Evolutionary conservation across 2,329 filamentous ascomycete species (phyloP), one percentile per base, ranked within the genome.

Genomic region (Neonectria ditissima): DNA sequence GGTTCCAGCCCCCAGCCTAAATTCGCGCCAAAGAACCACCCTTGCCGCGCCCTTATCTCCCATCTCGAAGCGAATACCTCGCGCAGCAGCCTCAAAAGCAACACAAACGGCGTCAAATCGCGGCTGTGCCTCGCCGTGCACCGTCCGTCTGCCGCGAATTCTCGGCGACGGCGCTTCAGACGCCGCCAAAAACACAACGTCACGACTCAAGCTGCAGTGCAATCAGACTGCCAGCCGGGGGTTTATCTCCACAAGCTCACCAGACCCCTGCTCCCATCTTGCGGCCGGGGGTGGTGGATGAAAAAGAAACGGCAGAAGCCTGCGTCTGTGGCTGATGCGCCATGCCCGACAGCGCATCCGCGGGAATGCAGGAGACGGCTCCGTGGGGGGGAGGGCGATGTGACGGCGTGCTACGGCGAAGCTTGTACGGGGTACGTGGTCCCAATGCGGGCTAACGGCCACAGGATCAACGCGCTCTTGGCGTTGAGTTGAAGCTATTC

Each of bases 401-500:
- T 11, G 26, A 45, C 10, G 16, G 16, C 5, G n/a, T 32, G 26
- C n/a, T n/a, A n/a, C n/a, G n/a, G n/a, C n/a, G n/a, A n/a, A 18
- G 26, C 45, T 18, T 50, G 18, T 50, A 50, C 26, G 9, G n/a
- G 26, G 16, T 20, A 32, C 45, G 45, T 50, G 45, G 16, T 50
- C 28, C 45, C 45, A 32, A 18, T 32, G 11, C 45, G 28, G 28
- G 6, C 16, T n/a, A n/a, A n/a, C n/a, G n/a, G n/a, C n/a, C n/a
- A n/a, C n/a, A n/a, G n/a, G n/a, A n/a, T 26, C 9, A 28, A 50
- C 47, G 14, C 47, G 28, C 32, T 20, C 47, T 22, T 22, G 47
- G 47, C 47, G n/a, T 11, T 13, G 18, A 32, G 28, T 50, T 50
- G 47, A 50, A 50, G 47, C 47, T 32, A 50, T 50, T 20, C 28